Base-by-base conservation (phyloP, 1,139 yeast genomes). In the Geotrichum candidum region DNA sequence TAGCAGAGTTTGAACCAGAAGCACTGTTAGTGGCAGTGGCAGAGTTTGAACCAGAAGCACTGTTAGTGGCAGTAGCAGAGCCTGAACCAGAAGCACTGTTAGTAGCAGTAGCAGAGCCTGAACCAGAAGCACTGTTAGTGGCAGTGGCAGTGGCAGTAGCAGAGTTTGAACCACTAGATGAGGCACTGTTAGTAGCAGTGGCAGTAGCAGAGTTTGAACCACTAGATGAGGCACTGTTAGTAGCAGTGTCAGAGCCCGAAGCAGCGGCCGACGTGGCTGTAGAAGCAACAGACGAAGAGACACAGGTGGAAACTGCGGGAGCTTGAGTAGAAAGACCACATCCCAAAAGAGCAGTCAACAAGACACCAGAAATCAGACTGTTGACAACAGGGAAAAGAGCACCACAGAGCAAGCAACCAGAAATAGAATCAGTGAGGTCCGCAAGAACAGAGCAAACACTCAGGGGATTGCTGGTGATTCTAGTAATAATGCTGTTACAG, bases 371-470 rank as follows among this genome's bases (percentile, higher is more conserved):
- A 15, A 51, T 31, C 53, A 59, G 22, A 1, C 13, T 4, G 48
- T 46, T 23, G 3, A 59, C 56, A 15, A 11, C 18, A 23, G 55
- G 58, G 48, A 54, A 59, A n/a, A 59, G 50, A 13, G 58, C 56
- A 25, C 61, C 61, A 51, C 98, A 60, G 92, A 77, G 27, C 92
- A 82, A 2, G 96, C 96, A 11, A 64, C 65, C 55, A 60, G 60
- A 15, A 60, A 69, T 33, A 54, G 54, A 25, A 63, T 61, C 54
- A 65, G 62, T 50, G 61, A 60, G 29, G 58, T 46, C 62, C 58
- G 53, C 33, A 53, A 59, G 31, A 11, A 59, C 6, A 15, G 25
- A 50, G 25, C 61, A 55, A 23, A 54, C 23, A 25, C 35, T 41
- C 11, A 59, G 29, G 15, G 48, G 22, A n/a, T 57, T 51, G 2